Evolutionary conservation across 352 stramenopile species (phyloP).

Genomic region (Phytophthora cactorum): DNA sequence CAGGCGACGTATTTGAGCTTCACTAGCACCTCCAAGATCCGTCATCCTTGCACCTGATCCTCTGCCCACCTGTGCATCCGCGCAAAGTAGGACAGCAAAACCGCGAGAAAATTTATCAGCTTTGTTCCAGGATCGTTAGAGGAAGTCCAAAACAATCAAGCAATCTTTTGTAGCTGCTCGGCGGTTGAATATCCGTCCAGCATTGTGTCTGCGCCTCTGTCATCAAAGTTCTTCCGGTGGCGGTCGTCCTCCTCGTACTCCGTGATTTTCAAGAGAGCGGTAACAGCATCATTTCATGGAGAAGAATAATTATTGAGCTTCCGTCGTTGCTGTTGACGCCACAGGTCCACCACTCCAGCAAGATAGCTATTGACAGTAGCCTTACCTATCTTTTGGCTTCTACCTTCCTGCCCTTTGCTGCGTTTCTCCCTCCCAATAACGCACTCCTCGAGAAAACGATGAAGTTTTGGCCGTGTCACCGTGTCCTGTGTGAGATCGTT

Average conservation of each 20-base stretch:
- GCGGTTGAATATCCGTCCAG: not conserved
- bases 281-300: not conserved
- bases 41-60: not conserved
- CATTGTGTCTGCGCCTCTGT: not conserved
- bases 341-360: conserved; percentile 6
- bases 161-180: conserved; percentile 3
- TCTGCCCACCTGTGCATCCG: not conserved
- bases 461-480: conserved; percentile 2
- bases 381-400: not conserved
- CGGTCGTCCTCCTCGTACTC: conserved; percentile 10
- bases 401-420: not conserved
- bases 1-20: not conserved
- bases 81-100: too few species aligned
- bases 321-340: not conserved
- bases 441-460: conserved; percentile 11
- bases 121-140: too few species aligned
- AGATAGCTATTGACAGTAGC: conserved; percentile 3
- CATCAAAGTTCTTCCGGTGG: conserved; percentile 4
- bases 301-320: conserved; percentile 1
- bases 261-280: not conserved
- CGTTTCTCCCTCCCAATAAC: conserved; percentile 1
- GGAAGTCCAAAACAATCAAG: conserved; percentile 8
- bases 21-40: not conserved
- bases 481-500: not conserved
- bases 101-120: too few species aligned